phyloP scores from a whole-genome alignment of 2,329 filamentous ascomycete genomes.

The Fusarium austroafricanum region DNA sequence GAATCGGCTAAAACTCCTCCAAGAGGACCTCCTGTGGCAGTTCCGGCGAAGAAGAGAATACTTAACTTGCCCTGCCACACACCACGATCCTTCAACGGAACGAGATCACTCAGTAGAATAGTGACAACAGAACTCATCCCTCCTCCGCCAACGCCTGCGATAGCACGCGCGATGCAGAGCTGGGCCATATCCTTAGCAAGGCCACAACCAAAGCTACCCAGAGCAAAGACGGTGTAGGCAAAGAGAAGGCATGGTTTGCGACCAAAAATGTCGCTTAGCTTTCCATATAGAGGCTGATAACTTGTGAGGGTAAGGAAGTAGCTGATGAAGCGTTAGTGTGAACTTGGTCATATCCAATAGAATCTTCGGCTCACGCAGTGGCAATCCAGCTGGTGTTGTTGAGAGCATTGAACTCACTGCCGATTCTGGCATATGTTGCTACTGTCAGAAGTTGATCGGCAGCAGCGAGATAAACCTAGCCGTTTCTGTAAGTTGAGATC shows the following conservation, averaged over 20 bases:
- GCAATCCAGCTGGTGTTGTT: constrained; percentile 83
- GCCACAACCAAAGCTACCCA: constrained; percentile 73
- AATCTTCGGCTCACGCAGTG: constrained; percentile 50
- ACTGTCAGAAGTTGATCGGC: constrained; percentile 83
- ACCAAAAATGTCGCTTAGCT: constrained; percentile 77
- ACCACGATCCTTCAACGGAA: constrained; percentile 75
- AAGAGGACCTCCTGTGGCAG: constrained; percentile 75
- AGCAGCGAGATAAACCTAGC: constrained; percentile 76
- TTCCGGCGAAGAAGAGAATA: constrained; percentile 76
- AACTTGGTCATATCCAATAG: neutral
- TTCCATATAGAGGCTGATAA: constrained; percentile 80
- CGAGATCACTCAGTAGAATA: constrained; percentile 75
- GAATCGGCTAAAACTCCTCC: constrained; percentile 78
- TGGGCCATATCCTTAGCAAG: constrained; percentile 72
- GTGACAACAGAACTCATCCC: constrained; percentile 77
- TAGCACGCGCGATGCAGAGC: constrained; percentile 70
- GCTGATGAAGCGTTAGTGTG: constrained; percentile 47
- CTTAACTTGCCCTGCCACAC: constrained; percentile 81
- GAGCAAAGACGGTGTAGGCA: constrained; percentile 71
- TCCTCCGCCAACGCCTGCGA: constrained; percentile 71
- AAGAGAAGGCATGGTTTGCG: constrained; percentile 74
- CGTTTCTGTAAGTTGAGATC: constrained; percentile 3
- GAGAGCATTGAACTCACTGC: constrained; percentile 78
- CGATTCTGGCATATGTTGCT: constrained; percentile 81
- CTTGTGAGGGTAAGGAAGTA: constrained; percentile 81